phyloP scores from a whole-genome alignment of 2,329 filamentous ascomycete species.

The Sordariomycetes sp. region DNA sequence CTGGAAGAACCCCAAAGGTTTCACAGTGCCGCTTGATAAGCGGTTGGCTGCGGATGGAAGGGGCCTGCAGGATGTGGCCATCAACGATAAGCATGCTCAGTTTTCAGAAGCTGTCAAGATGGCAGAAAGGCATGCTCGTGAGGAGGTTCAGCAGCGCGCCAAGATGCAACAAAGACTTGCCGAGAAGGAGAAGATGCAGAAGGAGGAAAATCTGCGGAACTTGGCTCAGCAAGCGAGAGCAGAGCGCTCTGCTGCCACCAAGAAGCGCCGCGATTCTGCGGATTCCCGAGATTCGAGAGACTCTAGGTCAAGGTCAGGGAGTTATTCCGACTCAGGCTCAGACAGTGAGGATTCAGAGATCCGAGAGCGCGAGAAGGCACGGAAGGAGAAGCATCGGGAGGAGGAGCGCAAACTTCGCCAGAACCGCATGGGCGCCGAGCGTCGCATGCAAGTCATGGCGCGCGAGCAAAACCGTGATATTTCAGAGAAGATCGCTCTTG shows the following conservation, averaged over 20 bases:
- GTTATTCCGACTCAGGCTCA: constrained; percentile 44
- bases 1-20: constrained; percentile 99
- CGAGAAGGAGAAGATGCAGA: constrained; percentile 91
- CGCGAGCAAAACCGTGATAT: constrained; percentile 95
- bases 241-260: constrained; percentile 49
- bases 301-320: constrained; percentile 30
- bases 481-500: constrained; percentile 90
- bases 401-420: constrained; percentile 86
- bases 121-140: constrained; percentile 86
- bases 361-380: constrained; percentile 66
- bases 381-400: constrained; percentile 70
- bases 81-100: constrained; percentile 97
- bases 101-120: constrained; percentile 92
- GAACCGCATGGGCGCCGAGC: constrained; percentile 90
- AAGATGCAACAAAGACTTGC: constrained; percentile 93
- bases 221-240: constrained; percentile 88
- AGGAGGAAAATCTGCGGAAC: constrained; percentile 83
- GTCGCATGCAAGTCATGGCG: constrained; percentile 84
- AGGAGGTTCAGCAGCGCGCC: constrained; percentile 87
- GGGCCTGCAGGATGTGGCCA: constrained; percentile 84
- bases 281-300: constrained; percentile 26
- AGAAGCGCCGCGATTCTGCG: constrained; percentile 24
- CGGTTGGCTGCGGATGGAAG: constrained; percentile 88
- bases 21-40: constrained; percentile 93
- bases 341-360: constrained; percentile 57